phyloP scores from a whole-genome alignment of 257 asterid species.

The Solanum ossicruentum region DNA sequence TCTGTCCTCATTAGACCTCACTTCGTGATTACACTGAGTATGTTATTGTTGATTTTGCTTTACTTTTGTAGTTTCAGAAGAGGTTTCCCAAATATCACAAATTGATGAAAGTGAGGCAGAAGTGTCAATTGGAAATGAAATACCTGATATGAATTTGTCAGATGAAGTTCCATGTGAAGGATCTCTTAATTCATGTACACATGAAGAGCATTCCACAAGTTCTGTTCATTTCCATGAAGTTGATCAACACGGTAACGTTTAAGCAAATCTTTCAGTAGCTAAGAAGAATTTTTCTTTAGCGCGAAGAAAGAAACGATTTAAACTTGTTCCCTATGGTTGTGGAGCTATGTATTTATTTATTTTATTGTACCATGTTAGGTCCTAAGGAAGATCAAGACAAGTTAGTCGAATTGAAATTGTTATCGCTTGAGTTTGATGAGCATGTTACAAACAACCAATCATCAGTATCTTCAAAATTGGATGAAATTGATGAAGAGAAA shows the following conservation, averaged over 20 bases:
- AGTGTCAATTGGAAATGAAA: conserved; percentile 91
- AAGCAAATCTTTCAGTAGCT: not conserved
- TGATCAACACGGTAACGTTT: conserved; percentile 36
- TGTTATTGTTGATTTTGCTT: not conserved
- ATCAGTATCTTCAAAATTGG: conserved; percentile 21
- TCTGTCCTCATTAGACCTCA: not conserved
- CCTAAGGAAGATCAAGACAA: conserved; percentile 25
- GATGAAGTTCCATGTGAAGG: conserved; percentile 35
- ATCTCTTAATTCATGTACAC: not conserved
- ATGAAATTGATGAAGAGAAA: conserved; percentile 60
- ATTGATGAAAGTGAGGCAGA: conserved; percentile 69
- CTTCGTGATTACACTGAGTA: not conserved
- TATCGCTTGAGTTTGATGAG: conserved; percentile 26
- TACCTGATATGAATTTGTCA: conserved; percentile 69
- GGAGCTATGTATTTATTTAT: conserved; percentile 3
- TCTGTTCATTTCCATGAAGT: conserved; percentile 8
- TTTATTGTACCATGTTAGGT: conserved; percentile 18
- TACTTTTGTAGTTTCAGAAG: conserved; percentile 39
- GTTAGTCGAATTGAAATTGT: conserved; percentile 18
- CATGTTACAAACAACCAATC: conserved; percentile 4
- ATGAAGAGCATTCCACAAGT: conserved; percentile 30
- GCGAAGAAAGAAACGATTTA: conserved; percentile 13
- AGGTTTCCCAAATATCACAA: conserved; percentile 23
- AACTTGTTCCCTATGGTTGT: conserved; percentile 13
- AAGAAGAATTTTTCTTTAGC: conserved; percentile 10